Conservation (phyloP, 805 yeast species). For the Wickerhamomyces ciferrii region DNA sequence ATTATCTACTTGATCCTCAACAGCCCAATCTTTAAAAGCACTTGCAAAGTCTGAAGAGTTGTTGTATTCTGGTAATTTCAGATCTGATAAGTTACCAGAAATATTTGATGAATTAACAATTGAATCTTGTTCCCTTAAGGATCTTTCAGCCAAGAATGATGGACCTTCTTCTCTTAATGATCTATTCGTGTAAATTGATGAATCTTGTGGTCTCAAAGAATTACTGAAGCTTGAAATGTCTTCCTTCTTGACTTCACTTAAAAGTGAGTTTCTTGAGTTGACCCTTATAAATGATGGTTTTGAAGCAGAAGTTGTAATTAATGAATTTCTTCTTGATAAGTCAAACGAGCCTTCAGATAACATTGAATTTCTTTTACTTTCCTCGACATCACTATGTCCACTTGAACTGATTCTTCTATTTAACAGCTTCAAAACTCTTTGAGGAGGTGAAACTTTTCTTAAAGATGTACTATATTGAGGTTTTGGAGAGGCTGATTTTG, state of each 20-base stretch:
- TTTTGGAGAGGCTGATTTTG: conserved; percentile 17
- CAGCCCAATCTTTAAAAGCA: conserved; percentile 32
- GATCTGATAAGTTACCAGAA: conserved; percentile 1
- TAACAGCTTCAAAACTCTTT: conserved; percentile 14
- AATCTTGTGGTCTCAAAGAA: background rate
- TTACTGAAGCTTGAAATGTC: background rate
- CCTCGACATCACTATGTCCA: conserved; percentile 8
- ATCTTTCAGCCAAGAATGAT: background rate
- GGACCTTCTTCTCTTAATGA: background rate
- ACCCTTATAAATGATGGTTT: conserved; percentile 17
- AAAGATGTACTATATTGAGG: conserved; percentile 16
- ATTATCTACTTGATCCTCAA: background rate
- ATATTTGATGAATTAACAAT: background rate
- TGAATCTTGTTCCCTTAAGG: background rate
- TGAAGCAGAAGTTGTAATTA: conserved; percentile 18
- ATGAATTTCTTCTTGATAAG: conserved; percentile 7
- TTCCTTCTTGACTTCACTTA: conserved; percentile 1
- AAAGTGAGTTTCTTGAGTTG: conserved; percentile 14
- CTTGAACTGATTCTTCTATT: conserved; percentile 13
- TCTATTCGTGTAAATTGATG: background rate
- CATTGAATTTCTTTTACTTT: conserved; percentile 2
- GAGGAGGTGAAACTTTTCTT: conserved; percentile 17
- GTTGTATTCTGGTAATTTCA: conserved; percentile 38
- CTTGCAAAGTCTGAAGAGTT: conserved; percentile 42
- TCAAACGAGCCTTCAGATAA: conserved; percentile 6